Conservation (phyloP, 2,329 filamentous ascomycete genomes). For the Hymenoscyphus repandus region DNA sequence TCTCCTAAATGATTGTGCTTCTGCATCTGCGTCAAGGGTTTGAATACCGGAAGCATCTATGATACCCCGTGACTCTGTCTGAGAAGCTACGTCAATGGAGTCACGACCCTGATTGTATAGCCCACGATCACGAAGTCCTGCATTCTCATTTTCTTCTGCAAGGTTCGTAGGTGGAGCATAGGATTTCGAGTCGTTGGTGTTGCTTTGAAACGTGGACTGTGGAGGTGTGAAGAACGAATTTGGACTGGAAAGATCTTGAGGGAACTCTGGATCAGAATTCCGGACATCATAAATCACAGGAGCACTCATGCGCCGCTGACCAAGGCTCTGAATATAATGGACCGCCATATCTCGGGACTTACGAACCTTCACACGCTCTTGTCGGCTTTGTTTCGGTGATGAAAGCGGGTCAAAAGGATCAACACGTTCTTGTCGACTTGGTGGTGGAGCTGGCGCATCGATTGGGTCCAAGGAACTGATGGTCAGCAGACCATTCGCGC, state of each 20-base stretch:
- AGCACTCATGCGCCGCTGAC: neutral
- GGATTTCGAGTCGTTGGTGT: neutral
- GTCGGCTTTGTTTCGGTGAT: conserved; percentile 9
- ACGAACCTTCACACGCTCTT: conserved; percentile 21
- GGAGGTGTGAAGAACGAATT: neutral
- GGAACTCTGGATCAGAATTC: neutral
- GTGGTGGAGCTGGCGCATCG: neutral
- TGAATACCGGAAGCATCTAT: too few relatives aligned
- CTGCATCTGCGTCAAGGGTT: too few relatives aligned
- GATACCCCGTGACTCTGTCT: too few relatives aligned
- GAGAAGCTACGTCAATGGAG: too few relatives aligned
- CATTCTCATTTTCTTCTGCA: neutral
- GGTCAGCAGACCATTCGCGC: neutral
- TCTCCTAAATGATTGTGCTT: too few relatives aligned
- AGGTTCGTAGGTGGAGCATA: neutral
- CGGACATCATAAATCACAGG: neutral
- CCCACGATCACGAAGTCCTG: neutral
- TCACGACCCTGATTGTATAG: too few relatives aligned
- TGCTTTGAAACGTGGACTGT: neutral
- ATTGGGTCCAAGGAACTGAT: neutral
- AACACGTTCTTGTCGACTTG: neutral
- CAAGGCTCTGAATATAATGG: conserved; percentile 2
- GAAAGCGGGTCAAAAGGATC: neutral
- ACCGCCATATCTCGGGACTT: conserved; percentile 24
- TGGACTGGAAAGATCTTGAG: neutral